Conservation (phyloP, 1,284 basidiomycete genomes). For the Inonotus obliquus region DNA sequence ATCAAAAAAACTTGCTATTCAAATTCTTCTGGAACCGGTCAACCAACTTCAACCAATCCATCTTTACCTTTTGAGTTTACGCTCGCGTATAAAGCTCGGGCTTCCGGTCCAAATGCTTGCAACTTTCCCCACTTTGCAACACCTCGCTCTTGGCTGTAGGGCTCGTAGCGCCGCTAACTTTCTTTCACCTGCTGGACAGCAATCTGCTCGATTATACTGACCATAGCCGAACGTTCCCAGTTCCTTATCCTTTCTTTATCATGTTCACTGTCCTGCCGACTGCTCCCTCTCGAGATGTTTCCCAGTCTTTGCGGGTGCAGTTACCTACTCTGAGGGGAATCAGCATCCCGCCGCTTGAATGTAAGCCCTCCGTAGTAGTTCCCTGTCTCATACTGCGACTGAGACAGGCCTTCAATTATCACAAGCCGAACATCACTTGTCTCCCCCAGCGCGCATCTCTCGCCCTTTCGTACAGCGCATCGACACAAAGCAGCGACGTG, state of each 20-base stretch:
- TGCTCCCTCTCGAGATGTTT: not conserved
- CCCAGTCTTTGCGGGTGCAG: not conserved
- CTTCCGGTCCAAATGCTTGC: not conserved
- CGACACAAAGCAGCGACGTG: not conserved
- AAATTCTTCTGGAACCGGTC: constrained; percentile 8
- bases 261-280: not conserved
- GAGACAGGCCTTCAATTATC: not conserved
- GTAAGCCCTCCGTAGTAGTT: not conserved
- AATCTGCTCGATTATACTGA: not conserved
- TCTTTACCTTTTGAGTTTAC: constrained; percentile 2
- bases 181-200: not conserved
- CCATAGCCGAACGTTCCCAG: not conserved
- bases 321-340: not conserved
- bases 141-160: not conserved
- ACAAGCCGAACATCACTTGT: not conserved
- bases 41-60: constrained; percentile 2
- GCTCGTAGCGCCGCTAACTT: not conserved
- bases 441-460: not conserved
- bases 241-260: not conserved
- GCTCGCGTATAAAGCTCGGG: not conserved
- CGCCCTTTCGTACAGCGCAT: constrained; percentile 1
- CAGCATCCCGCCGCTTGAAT: not conserved
- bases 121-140: not conserved
- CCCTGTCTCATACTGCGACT: not conserved
- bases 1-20: not conserved